phyloP scores from a whole-genome alignment of 306 rosid species.

The Lathyrus oleraceus region DNA sequence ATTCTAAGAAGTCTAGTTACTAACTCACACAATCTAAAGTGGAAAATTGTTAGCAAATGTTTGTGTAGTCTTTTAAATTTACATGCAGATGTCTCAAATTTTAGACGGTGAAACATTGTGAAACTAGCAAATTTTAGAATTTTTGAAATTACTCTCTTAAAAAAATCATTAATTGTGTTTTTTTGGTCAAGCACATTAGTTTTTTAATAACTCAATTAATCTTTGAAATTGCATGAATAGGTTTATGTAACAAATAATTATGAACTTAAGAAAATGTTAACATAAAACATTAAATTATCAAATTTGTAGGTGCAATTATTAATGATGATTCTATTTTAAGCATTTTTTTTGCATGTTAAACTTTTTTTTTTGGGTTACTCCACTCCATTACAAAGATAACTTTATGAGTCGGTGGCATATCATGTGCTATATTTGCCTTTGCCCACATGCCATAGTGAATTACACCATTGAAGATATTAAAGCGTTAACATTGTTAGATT shows the following conservation, averaged over 20 bases:
- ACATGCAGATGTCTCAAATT: too few relatives aligned
- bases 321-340: conserved; percentile 23
- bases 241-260: not conserved
- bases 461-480: conserved; percentile 21
- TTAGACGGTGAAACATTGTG: not conserved
- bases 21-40: too few relatives aligned
- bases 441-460: conserved; percentile 45
- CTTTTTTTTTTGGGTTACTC: not conserved
- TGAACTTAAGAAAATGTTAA: not conserved
- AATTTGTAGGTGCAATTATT: not conserved
- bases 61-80: too few relatives aligned
- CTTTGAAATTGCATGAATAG: not conserved
- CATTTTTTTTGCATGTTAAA: conserved; percentile 41
- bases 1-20: too few relatives aligned
- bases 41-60: too few relatives aligned
- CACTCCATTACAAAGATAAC: not conserved
- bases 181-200: too few relatives aligned
- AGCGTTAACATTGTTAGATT: conserved; percentile 14
- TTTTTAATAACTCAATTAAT: too few relatives aligned
- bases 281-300: not conserved
- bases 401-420: conserved; percentile 49
- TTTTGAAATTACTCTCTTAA: too few relatives aligned
- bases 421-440: conserved; percentile 34
- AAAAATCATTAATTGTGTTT: too few relatives aligned
- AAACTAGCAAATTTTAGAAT: not conserved